Base-by-base conservation (phyloP, 106 monocot genomes). In the Dendrobium officinale region DNA sequence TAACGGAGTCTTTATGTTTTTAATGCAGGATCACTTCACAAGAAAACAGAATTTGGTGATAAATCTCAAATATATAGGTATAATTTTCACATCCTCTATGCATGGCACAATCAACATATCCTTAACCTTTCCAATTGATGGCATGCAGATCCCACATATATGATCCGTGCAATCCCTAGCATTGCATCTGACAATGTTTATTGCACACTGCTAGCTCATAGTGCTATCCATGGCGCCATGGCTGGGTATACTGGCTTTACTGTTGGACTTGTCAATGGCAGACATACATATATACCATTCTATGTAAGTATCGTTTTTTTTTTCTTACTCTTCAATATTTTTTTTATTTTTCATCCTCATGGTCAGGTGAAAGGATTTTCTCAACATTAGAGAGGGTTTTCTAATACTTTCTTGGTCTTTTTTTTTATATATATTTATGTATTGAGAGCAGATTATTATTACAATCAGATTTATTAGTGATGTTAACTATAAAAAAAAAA, bases 171-270 rank as follows among this genome's bases (percentile, higher is more conserved):
- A 37, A 82, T 90, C 70, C 90, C 90, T 11, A 88, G 88, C 76
- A 90, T 85, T 83, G 90, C 90, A 66, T 90, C 87, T 31, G 90
- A 90, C 83, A 88, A 90, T 84, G 86, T 91, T 20, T 91, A 88
- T 81, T 86, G 91, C 84, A 91, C 91, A 6, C 81, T 88, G 40
- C 67, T 88, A 67, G 88, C 88, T 33, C 88, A 91, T 55, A 86
- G 88, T 75, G 88, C 85, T 42, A 72, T 89, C 77, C 88, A 91
- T 81, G 91, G 91, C 73, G 91, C 91, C 54, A 91, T 91, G 88
- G 91, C 91, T 5, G 91, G 91, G 41, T 91, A 89, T 41, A 91
- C 90, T 24, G 90, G 91, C 54, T 89, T 91, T 79, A 91, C 91
- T 70, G 87, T 91, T 9, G 91, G 88, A 17, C 67, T 82, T 51